Evolutionary conservation across 192 early-diverging fungal genomes (phyloP), one percentile per base, ranked within the genome.

Genomic region (Coemansia furcata): DNA sequence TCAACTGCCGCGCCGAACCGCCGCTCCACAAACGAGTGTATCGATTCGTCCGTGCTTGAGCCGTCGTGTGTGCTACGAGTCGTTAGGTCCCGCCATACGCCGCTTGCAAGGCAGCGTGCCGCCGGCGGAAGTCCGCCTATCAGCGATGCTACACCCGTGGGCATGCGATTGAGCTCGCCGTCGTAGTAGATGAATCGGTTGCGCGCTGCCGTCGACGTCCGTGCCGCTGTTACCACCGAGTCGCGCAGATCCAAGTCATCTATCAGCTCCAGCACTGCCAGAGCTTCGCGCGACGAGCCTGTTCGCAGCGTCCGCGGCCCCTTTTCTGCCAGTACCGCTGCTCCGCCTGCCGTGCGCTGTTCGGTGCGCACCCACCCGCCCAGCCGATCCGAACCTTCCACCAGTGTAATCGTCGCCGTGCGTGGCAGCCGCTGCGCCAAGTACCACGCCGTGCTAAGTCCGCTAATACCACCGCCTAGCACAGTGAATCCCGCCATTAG

Each of bases 401-500:
- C 61, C 29, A 99, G 68, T 6, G 84, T 85, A 23, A 99, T 85
- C n/a, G 85, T 68, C 9, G 83, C 80, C 4, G 64, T 63, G n/a
- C 70, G 47, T 36, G 76, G 75, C 33, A 85, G 67, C 33, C 68
- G 66, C 33, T 80, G 80, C 7, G 91, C 74, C 17, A 94, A 77
- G 77, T 91, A 92, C 86, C 88, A 95, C 4, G 93, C 94, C 3
- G 92, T 82, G 42, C 90, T 88, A 17, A 98, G 88, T 14, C 95
- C 95, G 21, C 90, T 89, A 69, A 99, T 91, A 33, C 97, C 97
- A 36, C 93, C 95, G 37, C 96, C 96, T 6, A 98, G 78, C n/a
- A 98, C 88, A 6, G 87, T 86, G 68, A 94, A 82, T 59, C 69
- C 63, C 50, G 71, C 50, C 74, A 81, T 81, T 42, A 50, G 3